Base-by-base conservation (phyloP, 805 yeast genomes). In the Saturnispora quitensis region DNA sequence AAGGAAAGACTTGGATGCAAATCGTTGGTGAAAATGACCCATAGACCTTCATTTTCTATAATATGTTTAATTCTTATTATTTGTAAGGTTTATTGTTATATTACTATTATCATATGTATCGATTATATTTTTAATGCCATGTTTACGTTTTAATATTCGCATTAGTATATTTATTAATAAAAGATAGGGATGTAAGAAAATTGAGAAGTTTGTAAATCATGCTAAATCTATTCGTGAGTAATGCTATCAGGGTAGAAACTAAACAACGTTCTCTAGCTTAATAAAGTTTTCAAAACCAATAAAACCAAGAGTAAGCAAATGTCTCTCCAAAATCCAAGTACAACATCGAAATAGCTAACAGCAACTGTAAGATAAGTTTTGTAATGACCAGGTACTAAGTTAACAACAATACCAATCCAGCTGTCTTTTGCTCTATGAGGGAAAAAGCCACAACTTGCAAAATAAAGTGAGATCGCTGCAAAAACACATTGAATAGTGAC, bases 1-100 rank as follows among this genome's bases (percentile, higher is more conserved):
- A 84, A 62, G 91, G 89, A 7, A 82, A 82, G 67, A 82, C 89
- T 3, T 91, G 98, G 98, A 72, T 74, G 66, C 80, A 88, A 64
- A 82, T 89, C 48, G 73, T 87, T 40, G 91, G 91, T 27, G 68
- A 73, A 53, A 88, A 85, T 60, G 73, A 70, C 51, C 66, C 69
- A 58, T 67, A 58, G 50, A 31, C 46, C 34, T 10, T 9, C 3
- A 25, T 4, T 28, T 25, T 43, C 20, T 24, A 40, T 7, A 24
- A 15, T 20, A 5, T 13, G 25, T 33, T 31, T 45, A 17, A 15
- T 5, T 7, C 17, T 45, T 28, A 3, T 27, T 38, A 20, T 20
- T 17, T 35, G 13, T 33, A 18, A n/a, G 25, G 28, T 9, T 40
- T 24, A 24, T 24, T 40, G 44, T 40, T 40, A 17, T 43, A n/a